Evolutionary conservation across 768 basidiomycete genomes (phyloP).

Genomic region (Lyophyllum atratum): DNA sequence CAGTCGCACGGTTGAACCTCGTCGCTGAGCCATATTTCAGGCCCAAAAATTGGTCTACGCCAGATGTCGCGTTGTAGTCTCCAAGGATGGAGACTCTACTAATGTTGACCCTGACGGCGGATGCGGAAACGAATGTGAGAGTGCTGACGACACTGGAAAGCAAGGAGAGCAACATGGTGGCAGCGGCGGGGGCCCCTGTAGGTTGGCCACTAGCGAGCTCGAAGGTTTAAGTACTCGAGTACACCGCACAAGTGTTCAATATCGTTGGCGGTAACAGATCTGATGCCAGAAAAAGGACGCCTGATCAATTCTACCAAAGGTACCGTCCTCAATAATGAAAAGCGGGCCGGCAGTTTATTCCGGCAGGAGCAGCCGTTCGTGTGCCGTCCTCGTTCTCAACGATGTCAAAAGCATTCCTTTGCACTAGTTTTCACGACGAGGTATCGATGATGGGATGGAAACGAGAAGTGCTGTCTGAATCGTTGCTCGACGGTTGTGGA

Average conservation of each 20-base stretch:
- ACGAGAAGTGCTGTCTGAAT: neutral
- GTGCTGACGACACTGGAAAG: neutral
- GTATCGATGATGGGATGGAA: neutral
- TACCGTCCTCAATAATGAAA: neutral
- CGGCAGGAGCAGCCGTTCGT: neutral
- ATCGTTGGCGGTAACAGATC: neutral
- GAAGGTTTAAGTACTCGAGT: neutral
- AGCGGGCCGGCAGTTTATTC: neutral
- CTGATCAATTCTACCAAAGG: neutral
- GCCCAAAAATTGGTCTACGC: slow-evolving; percentile 21
- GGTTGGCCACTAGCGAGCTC: neutral
- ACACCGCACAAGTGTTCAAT: neutral
- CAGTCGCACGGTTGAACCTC: slow-evolving; percentile 17
- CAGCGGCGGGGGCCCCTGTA: neutral
- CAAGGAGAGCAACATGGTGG: slow-evolving; percentile 14
- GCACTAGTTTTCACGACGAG: no score
- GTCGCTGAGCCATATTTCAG: slow-evolving; percentile 17
- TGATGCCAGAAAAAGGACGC: neutral
- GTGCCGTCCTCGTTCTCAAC: neutral
- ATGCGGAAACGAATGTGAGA: slow-evolving; percentile 11
- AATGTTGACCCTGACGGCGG: slow-evolving; percentile 14
- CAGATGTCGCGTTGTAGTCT: slow-evolving; percentile 16
- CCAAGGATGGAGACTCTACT: slow-evolving; percentile 12
- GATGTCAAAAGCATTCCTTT: neutral
- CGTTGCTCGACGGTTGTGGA: no score